A percentile compares a stretch with the other conserved stretches of the same genome.
Conservation (phyloP, 192 early-diverging fungal genomes). For the Coemansia sp. region DNA sequence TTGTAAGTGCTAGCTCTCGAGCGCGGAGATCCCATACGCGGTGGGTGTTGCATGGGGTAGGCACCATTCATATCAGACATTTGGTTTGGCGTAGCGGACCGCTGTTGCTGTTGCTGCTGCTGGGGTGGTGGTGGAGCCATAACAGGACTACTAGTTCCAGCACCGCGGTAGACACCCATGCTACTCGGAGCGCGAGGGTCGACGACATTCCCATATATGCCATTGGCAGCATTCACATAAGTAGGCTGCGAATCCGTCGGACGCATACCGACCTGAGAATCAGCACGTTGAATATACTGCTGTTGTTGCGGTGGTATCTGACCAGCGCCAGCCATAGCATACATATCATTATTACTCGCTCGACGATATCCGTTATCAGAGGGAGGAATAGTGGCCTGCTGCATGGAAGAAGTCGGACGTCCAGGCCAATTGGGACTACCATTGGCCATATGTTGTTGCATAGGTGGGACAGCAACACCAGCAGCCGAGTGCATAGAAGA, state of each 20-base stretch:
- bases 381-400: conserved; percentile 12
- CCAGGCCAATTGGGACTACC: conserved; percentile 24
- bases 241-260: neutral
- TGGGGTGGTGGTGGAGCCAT: conserved; percentile 1
- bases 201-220: conserved; percentile 6
- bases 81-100: conserved; percentile 23
- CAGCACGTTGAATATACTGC: conserved; percentile 25
- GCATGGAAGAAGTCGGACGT: conserved; percentile 48
- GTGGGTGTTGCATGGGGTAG: conserved; percentile 2
- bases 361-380: conserved; percentile 29
- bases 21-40: conserved; percentile 37
- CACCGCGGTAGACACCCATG: conserved; percentile 17
- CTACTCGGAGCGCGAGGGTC: conserved; percentile 27
- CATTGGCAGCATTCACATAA: neutral
- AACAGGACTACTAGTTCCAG: conserved; percentile 15
- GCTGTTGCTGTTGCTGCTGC: conserved; percentile 12
- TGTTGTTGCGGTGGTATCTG: conserved; percentile 15
- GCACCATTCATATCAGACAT: conserved; percentile 5
- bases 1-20: conserved; percentile 42
- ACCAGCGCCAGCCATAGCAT: conserved; percentile 13
- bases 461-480: neutral
- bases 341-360: conserved; percentile 51
- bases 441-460: conserved; percentile 16
- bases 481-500: conserved; percentile 30
- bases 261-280: conserved; percentile 24